Evolutionary conservation across 352 stramenopile genomes (phyloP), one percentile per base, ranked within the genome.

Genomic region (Blastocystis sp.): DNA sequence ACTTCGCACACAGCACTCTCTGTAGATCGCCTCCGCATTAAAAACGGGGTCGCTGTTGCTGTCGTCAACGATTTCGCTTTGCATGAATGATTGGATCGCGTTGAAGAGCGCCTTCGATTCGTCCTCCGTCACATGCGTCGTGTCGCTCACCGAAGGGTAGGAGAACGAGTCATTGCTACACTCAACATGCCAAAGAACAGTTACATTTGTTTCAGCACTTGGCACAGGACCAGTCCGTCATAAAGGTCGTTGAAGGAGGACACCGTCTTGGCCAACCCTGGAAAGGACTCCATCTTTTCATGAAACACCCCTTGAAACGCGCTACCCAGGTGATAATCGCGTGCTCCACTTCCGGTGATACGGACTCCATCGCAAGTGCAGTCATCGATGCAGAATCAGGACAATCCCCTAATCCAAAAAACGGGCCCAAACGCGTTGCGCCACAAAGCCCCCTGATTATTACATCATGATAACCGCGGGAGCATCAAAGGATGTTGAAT

Each of bases 41-140:
- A 56, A 56, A 56, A 56, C 48, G 14, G 48, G 48, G 5, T 56
- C 48, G 14, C 14, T 14, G 48, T 56, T 56, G 48, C 48, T 56
- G 48, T 84, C 74, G 34, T 84, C 74, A n/a, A 84, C 74, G 41
- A 84, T 84, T 34, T 84, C 74, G 17, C 45, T 84, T 84, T 84
- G 38, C 14, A 84, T 43, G 66, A 69, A 84, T 1, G 34, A 45
- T 70, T 84, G 74, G 66, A 84, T 70, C 59, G 74, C 53, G 7
- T 84, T 10, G 23, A 70, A 66, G 17, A 69, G n/a, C 14, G 59
- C 52, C 28, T 23, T 28, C 21, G 74, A 84, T 28, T 84, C 38
- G 19, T 84, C 74, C 21, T 23, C 11, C 10, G 14, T 66, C 28
- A 84, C 38, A 2, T 41, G 28, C 5, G 67, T 5, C 5, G 28